Evolutionary conservation across 1,284 basidiomycete species (phyloP).

Genomic region (Ceratorhiza oryzae-sativae): DNA sequence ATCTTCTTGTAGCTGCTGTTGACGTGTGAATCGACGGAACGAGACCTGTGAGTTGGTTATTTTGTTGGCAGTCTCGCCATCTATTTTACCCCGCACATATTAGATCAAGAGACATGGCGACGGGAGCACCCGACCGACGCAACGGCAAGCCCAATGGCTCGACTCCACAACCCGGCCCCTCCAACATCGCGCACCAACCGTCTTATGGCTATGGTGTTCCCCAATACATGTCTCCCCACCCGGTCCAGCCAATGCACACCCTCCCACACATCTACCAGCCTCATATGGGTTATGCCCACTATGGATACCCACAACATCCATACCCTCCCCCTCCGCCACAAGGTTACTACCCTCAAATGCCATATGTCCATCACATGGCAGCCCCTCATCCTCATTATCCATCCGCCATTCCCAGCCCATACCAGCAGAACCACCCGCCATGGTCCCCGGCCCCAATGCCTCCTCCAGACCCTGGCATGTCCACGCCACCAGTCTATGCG

Average conservation of each 20-base stretch:
- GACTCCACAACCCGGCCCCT: slow-evolving; percentile 25
- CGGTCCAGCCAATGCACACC: slow-evolving; percentile 8
- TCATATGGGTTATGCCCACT: slow-evolving; percentile 15
- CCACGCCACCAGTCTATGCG: slow-evolving; percentile 35
- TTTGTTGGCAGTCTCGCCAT: background rate
- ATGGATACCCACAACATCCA: slow-evolving; percentile 24
- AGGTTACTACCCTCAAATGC: slow-evolving; percentile 25
- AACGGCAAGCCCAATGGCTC: slow-evolving; percentile 21
- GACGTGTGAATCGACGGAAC: slow-evolving; percentile 2
- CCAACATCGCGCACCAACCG: slow-evolving; percentile 11
- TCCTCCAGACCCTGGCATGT: slow-evolving; percentile 14
- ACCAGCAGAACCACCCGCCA: slow-evolving; percentile 13
- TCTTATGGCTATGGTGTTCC: slow-evolving; percentile 22
- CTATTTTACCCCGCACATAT: background rate
- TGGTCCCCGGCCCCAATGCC: slow-evolving; percentile 25
- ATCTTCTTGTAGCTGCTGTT: background rate
- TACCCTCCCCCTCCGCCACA: slow-evolving; percentile 28
- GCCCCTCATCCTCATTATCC: slow-evolving; percentile 31
- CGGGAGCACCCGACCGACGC: slow-evolving; percentile 33
- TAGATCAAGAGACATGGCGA: slow-evolving; percentile 13
- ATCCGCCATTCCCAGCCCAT: slow-evolving; percentile 9
- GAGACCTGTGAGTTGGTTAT: slow-evolving; percentile 8
- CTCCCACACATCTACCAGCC: slow-evolving; percentile 20
- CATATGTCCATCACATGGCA: slow-evolving; percentile 21
- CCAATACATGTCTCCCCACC: slow-evolving; percentile 25